Base-by-base conservation (phyloP, 169 alveolate species). In the Plasmodium relictum region DNA sequence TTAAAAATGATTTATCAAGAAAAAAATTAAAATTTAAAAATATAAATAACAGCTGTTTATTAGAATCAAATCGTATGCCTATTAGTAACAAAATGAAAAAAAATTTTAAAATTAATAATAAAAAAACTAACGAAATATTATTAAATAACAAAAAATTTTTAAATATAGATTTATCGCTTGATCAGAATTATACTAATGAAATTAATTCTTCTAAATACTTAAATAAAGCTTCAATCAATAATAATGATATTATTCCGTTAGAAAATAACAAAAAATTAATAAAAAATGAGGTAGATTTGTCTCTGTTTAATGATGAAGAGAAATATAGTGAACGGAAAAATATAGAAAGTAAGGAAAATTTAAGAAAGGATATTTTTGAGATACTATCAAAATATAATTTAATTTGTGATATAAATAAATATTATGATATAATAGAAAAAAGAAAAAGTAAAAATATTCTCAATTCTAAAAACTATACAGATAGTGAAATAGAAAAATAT, bases 401-500 rank as follows among this genome's bases (percentile, higher is more conserved):
- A 73, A 54, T 50, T 22, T 61, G 71, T 61, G 59, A 73, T 22
- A 24, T 73, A 54, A 73, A 73, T 61, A 18, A 22, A 52, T 12
- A 61, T 1, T 73, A 22, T 62, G 54, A 58, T 6, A 45, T 42
- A 14, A 31, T 54, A n/a, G 54, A 73, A 14, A 39, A 73, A 16
- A 54, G 52, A n/a, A 59, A 73, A 10, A 59, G 31, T 20, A 62
- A 9, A 31, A 42, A 52, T 62, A 44, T 20, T 8, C 39, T 59
- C 59, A 74, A 74, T 59, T 74, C 58, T 22, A 26, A 59, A 74
- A 74, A 74, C 31, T 26, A 58, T 22, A 44, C 24, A 9, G 72
- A 50, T 56, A 37, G 18, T 31, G 73, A 39, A 74, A 8, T 37
- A 24, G 74, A 18, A 50, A 74, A 74, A 42, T 39, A 59, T 42